Evolutionary conservation across 2,329 filamentous ascomycete species (phyloP).

Genomic region (Eurotiales sp.): DNA sequence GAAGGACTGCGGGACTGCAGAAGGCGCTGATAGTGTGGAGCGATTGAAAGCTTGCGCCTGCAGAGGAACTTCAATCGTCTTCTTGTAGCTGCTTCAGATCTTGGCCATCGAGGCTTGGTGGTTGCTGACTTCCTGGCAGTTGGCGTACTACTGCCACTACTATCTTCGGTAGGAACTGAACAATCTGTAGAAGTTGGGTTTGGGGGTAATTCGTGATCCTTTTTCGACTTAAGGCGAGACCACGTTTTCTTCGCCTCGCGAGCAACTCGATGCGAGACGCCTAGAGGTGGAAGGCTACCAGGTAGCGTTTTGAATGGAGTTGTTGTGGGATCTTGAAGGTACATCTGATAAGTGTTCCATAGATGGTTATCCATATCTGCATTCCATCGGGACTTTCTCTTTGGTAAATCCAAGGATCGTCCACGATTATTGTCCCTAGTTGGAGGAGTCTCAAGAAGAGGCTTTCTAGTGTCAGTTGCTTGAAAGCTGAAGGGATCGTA

Average conservation of each 20-base stretch:
- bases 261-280: conserved; percentile 61
- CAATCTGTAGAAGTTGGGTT: not conserved
- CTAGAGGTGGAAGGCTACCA: conserved; percentile 60
- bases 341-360: conserved; percentile 63
- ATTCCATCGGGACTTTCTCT: conserved; percentile 47
- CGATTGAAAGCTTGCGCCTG: conserved; percentile 58
- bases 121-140: conserved; percentile 29
- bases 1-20: conserved; percentile 59
- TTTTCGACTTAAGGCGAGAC: conserved; percentile 44
- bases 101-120: conserved; percentile 50
- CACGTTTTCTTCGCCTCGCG: conserved; percentile 60
- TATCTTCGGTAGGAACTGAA: conserved; percentile 41
- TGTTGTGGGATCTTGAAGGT: conserved; percentile 62
- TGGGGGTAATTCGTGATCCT: conserved; percentile 20
- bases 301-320: conserved; percentile 66
- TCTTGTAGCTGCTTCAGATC: conserved; percentile 56
- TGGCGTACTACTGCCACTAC: conserved; percentile 48
- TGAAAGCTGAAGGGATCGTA: conserved; percentile 53
- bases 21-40: conserved; percentile 62
- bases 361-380: conserved; percentile 63
- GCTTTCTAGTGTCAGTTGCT: conserved; percentile 35
- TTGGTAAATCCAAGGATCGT: conserved; percentile 22
- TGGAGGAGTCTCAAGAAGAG: conserved; percentile 36
- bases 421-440: conserved; percentile 27
- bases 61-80: conserved; percentile 57